phyloP scores from a whole-genome alignment of 2,329 filamentous ascomycete genomes.

The Trichoderma simmonsii region DNA sequence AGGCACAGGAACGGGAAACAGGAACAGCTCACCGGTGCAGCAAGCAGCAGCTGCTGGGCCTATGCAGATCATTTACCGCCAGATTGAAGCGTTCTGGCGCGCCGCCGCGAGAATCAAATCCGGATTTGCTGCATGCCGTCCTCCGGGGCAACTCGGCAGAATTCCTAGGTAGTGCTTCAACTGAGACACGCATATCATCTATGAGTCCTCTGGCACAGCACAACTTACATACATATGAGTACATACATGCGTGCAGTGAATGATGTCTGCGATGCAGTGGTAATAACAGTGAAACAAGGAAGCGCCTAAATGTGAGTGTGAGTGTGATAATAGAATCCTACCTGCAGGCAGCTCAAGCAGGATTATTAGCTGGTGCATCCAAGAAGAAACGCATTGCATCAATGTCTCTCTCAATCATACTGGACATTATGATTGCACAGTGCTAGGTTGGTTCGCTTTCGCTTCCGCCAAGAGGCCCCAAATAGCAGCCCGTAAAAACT shows the following conservation, averaged over 20 bases:
- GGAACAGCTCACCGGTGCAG: not conserved
- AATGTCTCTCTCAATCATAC: not conserved
- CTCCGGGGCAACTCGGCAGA: not conserved
- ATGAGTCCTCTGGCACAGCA: not conserved
- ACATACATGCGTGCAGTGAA: no score
- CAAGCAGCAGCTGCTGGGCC: not conserved
- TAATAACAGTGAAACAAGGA: no score
- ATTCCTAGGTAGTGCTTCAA: not conserved
- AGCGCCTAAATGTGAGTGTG: no score
- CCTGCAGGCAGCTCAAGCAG: no score
- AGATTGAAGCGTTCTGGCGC: conserved; percentile 7
- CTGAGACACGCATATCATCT: not conserved
- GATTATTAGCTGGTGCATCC: no score
- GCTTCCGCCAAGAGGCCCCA: conserved; percentile 8
- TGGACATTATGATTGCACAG: no score
- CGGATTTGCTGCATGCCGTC: not conserved
- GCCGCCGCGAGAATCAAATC: not conserved
- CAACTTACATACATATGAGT: not conserved
- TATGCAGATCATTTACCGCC: conserved; percentile 17
- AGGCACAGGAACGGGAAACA: not conserved
- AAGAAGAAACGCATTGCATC: no score
- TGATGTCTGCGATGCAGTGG: no score
- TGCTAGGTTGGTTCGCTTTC: not conserved
- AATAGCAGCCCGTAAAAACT: not conserved
- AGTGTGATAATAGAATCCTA: no score